phyloP scores from a whole-genome alignment of 768 basidiomycete species.

The Termitomyces sp. region DNA sequence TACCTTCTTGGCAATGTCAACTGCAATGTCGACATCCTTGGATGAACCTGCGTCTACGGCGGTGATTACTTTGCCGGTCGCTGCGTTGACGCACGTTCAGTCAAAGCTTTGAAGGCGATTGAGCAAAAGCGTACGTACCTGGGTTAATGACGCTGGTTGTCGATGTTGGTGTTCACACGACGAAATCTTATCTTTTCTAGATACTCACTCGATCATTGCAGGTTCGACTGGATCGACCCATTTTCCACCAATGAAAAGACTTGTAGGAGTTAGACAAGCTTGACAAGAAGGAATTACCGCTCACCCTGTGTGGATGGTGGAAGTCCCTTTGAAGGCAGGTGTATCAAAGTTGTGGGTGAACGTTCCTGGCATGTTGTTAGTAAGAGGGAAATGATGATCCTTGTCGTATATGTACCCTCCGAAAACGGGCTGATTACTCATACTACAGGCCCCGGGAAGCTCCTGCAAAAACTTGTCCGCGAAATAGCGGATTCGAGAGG shows the following conservation, averaged over 20 bases:
- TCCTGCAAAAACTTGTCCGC: too few species aligned
- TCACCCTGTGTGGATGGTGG: conserved; percentile 53
- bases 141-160: too few species aligned
- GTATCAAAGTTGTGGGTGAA: conserved; percentile 51
- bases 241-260: conserved; percentile 60
- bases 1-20: conserved; percentile 51
- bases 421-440: too few species aligned
- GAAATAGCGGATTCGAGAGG: too few species aligned
- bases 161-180: background rate
- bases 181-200: background rate
- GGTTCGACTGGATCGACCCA: too few species aligned
- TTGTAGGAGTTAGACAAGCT: background rate
- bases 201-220: conserved; percentile 54
- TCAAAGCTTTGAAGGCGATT: conserved; percentile 22
- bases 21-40: too few species aligned
- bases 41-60: conserved; percentile 46
- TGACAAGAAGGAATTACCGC: background rate
- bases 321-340: conserved; percentile 53
- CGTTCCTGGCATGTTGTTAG: conserved; percentile 29
- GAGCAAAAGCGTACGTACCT: conserved; percentile 16
- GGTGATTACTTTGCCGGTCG: conserved; percentile 57
- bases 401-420: background rate
- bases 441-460: too few species aligned
- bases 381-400: background rate
- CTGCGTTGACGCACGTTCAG: conserved; percentile 20